Evolutionary conservation across 768 basidiomycete genomes (phyloP).

Genomic region (Termitomyces sp.): DNA sequence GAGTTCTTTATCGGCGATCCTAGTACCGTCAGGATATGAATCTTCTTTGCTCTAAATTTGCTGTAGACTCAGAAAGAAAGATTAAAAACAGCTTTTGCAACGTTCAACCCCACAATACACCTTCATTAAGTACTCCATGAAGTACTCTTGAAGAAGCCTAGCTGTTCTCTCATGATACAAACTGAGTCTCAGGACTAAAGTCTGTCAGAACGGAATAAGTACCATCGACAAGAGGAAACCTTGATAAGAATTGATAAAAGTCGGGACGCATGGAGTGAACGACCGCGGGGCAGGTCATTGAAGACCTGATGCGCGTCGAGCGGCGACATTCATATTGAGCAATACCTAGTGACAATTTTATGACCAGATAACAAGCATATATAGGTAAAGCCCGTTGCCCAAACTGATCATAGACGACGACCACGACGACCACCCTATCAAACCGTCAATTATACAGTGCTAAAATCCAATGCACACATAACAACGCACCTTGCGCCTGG

Average conservation of each 20-base stretch:
- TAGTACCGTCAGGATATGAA: neutral
- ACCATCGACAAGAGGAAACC: neutral
- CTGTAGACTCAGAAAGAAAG: neutral
- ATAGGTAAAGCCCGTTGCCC: constrained; percentile 8
- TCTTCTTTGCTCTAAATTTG: too few relatives aligned
- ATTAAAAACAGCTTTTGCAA: neutral
- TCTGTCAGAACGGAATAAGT: neutral
- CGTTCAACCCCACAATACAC: neutral
- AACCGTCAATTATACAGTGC: neutral
- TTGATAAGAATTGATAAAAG: neutral
- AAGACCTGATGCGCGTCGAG: constrained; percentile 78
- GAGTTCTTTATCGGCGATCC: neutral
- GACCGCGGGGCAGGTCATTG: constrained; percentile 76
- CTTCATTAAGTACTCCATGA: too few relatives aligned
- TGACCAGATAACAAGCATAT: constrained; percentile 3
- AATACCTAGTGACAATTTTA: constrained; percentile 19
- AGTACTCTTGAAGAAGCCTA: neutral
- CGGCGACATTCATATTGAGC: constrained; percentile 66
- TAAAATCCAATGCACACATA: neutral
- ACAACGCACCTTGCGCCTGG: constrained; percentile 82
- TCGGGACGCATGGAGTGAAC: constrained; percentile 28
- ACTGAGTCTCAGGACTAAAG: neutral
- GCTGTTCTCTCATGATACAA: neutral
- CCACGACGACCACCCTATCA: constrained; percentile 94
- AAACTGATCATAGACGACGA: constrained; percentile 72